Conservation (phyloP, 208 protist genomes). For the Herpetomonas samuelpessoai region DNA sequence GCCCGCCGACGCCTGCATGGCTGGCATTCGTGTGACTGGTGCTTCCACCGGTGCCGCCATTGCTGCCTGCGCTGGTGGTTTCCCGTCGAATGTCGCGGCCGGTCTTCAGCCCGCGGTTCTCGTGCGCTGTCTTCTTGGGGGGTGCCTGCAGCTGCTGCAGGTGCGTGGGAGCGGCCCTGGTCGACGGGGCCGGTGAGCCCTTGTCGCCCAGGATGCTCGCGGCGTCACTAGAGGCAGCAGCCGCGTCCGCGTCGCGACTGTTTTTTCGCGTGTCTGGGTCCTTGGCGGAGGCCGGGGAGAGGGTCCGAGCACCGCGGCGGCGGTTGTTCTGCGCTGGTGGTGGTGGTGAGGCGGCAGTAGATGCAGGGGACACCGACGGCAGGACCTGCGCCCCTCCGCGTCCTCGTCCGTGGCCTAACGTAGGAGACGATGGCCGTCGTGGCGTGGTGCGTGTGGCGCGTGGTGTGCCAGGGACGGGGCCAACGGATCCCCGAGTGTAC, state of each 20-base stretch:
- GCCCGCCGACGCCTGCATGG: not conserved
- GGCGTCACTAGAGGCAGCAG: not conserved
- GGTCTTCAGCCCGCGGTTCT: not conserved
- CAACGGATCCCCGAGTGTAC: too few relatives aligned
- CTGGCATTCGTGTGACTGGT: not conserved
- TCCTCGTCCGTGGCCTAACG: too few relatives aligned
- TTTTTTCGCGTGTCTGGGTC: not conserved
- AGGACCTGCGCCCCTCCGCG: too few relatives aligned
- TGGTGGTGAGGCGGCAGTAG: too few relatives aligned
- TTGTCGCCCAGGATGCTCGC: conserved; percentile 1
- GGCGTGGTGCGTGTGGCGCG: too few relatives aligned
- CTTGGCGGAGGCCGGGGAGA: conserved; percentile 1
- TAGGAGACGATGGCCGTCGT: too few relatives aligned
- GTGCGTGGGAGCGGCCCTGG: not conserved
- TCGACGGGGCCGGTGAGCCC: not conserved
- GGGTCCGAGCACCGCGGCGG: not conserved
- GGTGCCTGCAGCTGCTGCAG: conserved; percentile 1
- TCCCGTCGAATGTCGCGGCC: conserved; percentile 2
- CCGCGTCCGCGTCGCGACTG: not conserved
- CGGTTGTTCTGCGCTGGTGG: not conserved
- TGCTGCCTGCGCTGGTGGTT: not conserved
- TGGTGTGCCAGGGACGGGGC: too few relatives aligned
- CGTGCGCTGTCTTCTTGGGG: not conserved
- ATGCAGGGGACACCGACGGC: too few relatives aligned
- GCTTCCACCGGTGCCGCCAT: too few relatives aligned